These are phyloP conservation scores for Dactylellina sp. DNA, from an alignment of 2,329 filamentous ascomycete genomes.

Conservation along the genomic window DNA sequence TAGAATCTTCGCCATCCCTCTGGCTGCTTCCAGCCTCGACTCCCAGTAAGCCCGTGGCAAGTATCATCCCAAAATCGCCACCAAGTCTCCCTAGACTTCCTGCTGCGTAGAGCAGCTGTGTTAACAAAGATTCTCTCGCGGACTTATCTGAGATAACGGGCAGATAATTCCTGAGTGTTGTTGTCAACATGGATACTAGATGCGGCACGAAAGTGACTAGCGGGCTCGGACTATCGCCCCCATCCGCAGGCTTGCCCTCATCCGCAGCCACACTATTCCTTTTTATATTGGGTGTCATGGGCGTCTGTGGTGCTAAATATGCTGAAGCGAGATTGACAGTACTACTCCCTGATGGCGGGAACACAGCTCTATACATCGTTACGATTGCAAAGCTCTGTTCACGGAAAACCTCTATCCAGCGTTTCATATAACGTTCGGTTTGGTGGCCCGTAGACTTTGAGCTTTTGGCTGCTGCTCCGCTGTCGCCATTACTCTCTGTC, in stretches of 20 bases:
- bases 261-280: slow-evolving; percentile 3
- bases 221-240: slow-evolving; percentile 66
- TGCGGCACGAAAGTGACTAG: slow-evolving; percentile 86
- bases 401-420: slow-evolving; percentile 96
- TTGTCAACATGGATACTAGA: slow-evolving; percentile 81
- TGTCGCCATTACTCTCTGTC: slow-evolving; percentile 65
- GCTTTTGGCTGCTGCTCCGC: slow-evolving; percentile 52
- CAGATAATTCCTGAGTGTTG: slow-evolving; percentile 80
- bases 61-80: slow-evolving; percentile 89
- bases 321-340: slow-evolving; percentile 27
- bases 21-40: slow-evolving; percentile 57
- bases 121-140: slow-evolving; percentile 86
- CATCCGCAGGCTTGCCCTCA: slow-evolving; percentile 19
- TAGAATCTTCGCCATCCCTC: slow-evolving; percentile 63
- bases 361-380: slow-evolving; percentile 92
- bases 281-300: slow-evolving; percentile 38
- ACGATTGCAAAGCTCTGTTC: slow-evolving; percentile 97
- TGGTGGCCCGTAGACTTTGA: slow-evolving; percentile 74
- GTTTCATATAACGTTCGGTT: slow-evolving; percentile 91
- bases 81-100: slow-evolving; percentile 89
- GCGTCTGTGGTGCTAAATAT: slow-evolving; percentile 47
- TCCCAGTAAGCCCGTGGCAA: slow-evolving; percentile 73
- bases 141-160: slow-evolving; percentile 83
- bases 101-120: slow-evolving; percentile 92
- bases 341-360: slow-evolving; percentile 66